phyloP scores from a whole-genome alignment of 805 yeast genomes.

The Candida palmyrensis region DNA sequence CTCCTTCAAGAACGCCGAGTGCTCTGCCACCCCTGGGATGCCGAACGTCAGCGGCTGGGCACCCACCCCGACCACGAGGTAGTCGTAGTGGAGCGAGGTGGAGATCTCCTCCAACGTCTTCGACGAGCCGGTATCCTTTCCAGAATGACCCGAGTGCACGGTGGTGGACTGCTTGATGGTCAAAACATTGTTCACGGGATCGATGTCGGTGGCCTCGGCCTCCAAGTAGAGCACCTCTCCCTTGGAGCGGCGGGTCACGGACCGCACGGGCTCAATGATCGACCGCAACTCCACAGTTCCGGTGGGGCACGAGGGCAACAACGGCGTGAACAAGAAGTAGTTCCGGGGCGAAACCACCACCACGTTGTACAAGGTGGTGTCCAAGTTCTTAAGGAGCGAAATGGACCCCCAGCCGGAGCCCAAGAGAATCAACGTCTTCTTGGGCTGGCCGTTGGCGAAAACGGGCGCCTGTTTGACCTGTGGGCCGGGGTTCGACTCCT shows the following conservation, averaged over 20 bases:
- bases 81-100: constrained; percentile 61
- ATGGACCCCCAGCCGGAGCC: constrained; percentile 97
- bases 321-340: constrained; percentile 93
- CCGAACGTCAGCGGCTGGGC: constrained; percentile 94
- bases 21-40: constrained; percentile 87
- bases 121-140: constrained; percentile 41
- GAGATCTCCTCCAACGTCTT: constrained; percentile 40
- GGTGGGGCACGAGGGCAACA: constrained; percentile 90
- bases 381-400: constrained; percentile 76
- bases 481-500: constrained; percentile 55
- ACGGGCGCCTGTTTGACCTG: constrained; percentile 59
- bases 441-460: constrained; percentile 52
- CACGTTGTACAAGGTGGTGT: constrained; percentile 83
- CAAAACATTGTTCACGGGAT: constrained; percentile 62
- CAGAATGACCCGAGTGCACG: constrained; percentile 51
- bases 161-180: constrained; percentile 57
- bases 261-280: constrained; percentile 88
- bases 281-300: constrained; percentile 89
- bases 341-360: constrained; percentile 90
- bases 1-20: constrained; percentile 87
- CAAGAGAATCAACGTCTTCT: constrained; percentile 71
- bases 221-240: constrained; percentile 82
- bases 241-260: constrained; percentile 71
- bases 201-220: constrained; percentile 85
- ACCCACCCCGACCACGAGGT: constrained; percentile 89